Percentiles rank a stretch among this genome's conserved stretches.
phyloP scores from a whole-genome alignment of 176 grass and related monocot genomes.

The Triticum urartu region DNA sequence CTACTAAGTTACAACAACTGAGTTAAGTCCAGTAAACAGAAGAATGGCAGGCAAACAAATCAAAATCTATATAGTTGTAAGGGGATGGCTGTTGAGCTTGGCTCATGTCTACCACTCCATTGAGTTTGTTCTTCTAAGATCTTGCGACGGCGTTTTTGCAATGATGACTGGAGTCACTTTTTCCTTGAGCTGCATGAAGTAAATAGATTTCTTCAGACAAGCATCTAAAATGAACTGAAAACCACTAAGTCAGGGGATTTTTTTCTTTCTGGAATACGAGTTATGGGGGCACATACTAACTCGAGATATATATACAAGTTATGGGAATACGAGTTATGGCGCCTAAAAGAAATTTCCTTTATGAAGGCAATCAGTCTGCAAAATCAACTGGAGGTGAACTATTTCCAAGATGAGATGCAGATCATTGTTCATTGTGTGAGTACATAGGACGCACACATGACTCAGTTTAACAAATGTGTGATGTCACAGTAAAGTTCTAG shows the following conservation, averaged over 20 bases:
- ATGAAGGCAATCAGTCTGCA: not conserved
- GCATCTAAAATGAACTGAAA: not conserved
- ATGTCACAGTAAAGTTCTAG: not conserved
- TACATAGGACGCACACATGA: not conserved
- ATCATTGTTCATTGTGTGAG: not conserved
- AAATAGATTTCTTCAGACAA: conserved; percentile 13
- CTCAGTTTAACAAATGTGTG: not conserved
- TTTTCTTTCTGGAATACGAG: not conserved
- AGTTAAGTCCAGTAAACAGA: conserved; percentile 19
- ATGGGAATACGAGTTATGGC: no score
- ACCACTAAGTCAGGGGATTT: no score
- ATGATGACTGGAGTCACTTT: conserved; percentile 53
- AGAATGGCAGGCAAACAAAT: conserved; percentile 7
- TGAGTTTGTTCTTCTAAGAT: conserved; percentile 71
- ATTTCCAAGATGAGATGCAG: not conserved
- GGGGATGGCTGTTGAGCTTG: conserved; percentile 2
- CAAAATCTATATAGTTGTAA: conserved; percentile 32
- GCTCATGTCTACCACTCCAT: conserved; percentile 65
- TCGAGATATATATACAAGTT: not conserved
- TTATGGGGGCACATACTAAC: not conserved
- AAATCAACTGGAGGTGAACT: not conserved
- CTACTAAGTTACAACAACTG: conserved; percentile 18
- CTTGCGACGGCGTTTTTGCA: conserved; percentile 42
- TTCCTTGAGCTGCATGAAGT: conserved; percentile 70
- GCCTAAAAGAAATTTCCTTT: not conserved